Conservation (phyloP, 83 land plant species). For the Larix sibirica region DNA sequence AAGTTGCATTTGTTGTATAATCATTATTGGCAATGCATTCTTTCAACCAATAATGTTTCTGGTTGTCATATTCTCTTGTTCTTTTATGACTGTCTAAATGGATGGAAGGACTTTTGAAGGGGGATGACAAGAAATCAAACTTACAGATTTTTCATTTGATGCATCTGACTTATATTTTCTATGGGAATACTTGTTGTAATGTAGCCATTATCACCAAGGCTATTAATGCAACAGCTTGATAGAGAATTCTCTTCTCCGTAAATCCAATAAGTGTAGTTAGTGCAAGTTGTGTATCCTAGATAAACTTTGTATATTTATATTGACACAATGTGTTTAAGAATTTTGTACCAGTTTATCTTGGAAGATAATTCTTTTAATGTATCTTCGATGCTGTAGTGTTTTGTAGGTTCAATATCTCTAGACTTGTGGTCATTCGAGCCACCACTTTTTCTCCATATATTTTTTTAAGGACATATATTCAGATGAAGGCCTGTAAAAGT, state of each 20-base stretch:
- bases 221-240: neutral
- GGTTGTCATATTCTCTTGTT: neutral
- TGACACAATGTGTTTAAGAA: neutral
- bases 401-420: no score
- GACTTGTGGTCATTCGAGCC: no score
- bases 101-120: neutral
- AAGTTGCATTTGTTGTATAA: neutral
- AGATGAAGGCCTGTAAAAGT: neutral
- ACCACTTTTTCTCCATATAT: no score
- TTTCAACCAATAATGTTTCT: neutral
- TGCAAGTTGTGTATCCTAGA: neutral
- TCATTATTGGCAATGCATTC: constrained; percentile 4
- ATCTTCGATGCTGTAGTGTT: no score
- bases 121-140: neutral
- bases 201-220: neutral
- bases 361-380: no score
- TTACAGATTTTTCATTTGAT: neutral
- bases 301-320: neutral
- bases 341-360: no score
- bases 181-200: neutral
- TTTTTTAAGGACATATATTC: no score
- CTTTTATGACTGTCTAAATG: neutral
- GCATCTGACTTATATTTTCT: neutral
- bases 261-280: neutral
- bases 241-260: neutral